phyloP scores from a whole-genome alignment of 1,139 yeast genomes.

The Yamadazyma siamensis region DNA sequence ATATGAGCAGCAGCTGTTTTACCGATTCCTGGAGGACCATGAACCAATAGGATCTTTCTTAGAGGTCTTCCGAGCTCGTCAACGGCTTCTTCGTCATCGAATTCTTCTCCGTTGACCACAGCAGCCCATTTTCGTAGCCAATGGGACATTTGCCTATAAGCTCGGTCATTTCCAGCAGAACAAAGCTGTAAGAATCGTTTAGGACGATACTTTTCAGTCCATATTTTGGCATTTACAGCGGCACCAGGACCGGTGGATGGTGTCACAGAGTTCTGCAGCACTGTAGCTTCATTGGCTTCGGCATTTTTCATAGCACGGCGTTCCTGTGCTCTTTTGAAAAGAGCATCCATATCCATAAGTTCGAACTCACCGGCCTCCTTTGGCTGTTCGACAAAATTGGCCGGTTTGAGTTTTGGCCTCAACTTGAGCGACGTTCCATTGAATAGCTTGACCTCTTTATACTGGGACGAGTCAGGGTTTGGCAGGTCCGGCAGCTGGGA shows the following conservation, averaged over 20 bases:
- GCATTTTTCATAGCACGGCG: constrained; percentile 20
- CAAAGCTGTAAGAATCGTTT: constrained; percentile 54
- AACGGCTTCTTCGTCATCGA: constrained; percentile 15
- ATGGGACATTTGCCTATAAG: constrained; percentile 64
- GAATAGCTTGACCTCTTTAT: constrained; percentile 22
- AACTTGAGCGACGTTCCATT: constrained; percentile 22
- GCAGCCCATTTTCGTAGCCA: constrained; percentile 86
- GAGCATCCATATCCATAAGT: constrained; percentile 25
- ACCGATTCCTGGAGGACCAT: constrained; percentile 97
- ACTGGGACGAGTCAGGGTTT: neutral
- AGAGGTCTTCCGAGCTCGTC: constrained; percentile 72
- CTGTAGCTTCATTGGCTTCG: too few species aligned
- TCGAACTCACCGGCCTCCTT: constrained; percentile 1
- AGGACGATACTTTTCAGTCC: constrained; percentile 87
- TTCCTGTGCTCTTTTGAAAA: constrained; percentile 27
- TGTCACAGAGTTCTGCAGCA: too few species aligned
- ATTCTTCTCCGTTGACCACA: constrained; percentile 51
- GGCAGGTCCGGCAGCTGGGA: too few species aligned
- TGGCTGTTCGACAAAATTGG: constrained; percentile 5
- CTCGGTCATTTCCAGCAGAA: constrained; percentile 78
- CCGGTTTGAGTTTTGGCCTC: constrained; percentile 13
- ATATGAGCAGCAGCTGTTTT: constrained; percentile 89
- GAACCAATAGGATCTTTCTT: constrained; percentile 66
- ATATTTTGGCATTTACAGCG: constrained; percentile 9
- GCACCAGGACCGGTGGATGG: too few species aligned